Evolutionary conservation across 2,329 filamentous ascomycete genomes (phyloP), one percentile per base, ranked within the genome.

Genomic region (Claviceps africana): DNA sequence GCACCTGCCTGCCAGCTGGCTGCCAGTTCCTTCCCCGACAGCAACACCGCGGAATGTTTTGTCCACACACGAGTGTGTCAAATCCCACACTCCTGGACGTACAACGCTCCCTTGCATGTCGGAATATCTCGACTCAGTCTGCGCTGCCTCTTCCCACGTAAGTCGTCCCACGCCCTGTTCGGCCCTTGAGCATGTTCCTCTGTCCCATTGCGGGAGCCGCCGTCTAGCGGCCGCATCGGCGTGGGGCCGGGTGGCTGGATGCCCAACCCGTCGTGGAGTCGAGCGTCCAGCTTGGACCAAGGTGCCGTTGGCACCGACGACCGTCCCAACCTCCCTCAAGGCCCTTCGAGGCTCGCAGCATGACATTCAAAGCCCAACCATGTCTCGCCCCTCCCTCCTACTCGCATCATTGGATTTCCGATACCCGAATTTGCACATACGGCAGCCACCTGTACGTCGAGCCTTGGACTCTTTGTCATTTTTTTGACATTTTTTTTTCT

Each of bases 351-450:
- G n/a, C n/a, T n/a, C n/a, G n/a, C n/a, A 45, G 53, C 51, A 53
- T 56, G 55, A 54, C 53, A 42, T 49, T 40, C 55, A 56, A 59
- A 63, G 57, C 57, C 65, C 63, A 64, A 62, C 61, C 60, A 65
- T 65, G 64, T 65, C 60, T 55, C 43, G 31, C 4, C 22, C 1
- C 25, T 44, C 42, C 53, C 55, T 52, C 55, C 54, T 57, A 59
- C 56, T 55, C 58, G 52, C 58, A 67, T 61, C 50, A 61, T 66
- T 72, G 70, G 70, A 66, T 59, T 64, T 63, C 57, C 65, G 66
- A 60, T 64, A 63, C 56, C 54, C 61, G 53, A 61, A 64, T 60
- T 64, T 56, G 62, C 69, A 55, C 59, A 64, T 62, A 62, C 66
- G 58, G 67, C 70, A 62, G 61, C 59, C 57, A 57, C 61, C 57